Base-by-base conservation (phyloP, 2,329 filamentous ascomycete genomes). In the Blumeriella jaapii region DNA sequence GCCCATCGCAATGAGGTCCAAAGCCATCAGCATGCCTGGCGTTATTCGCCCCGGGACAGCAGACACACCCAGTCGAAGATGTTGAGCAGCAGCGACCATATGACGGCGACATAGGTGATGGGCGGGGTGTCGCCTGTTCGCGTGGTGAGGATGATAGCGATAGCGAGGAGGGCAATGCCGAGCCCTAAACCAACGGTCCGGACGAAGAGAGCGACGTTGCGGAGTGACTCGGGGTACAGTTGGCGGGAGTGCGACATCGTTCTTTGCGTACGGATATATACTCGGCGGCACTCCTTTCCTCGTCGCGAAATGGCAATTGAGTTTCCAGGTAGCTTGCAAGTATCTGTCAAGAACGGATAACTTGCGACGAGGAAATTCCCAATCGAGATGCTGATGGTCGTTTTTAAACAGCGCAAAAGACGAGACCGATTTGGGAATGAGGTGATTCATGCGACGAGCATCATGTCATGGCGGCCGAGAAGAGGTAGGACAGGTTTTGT, bases 101-200 rank as follows among this genome's bases (percentile, higher is more conserved):
- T 39, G 3, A 29, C 25, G 6, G 31, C 36, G 15, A 39, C 31
- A 13, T 39, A 39, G 4, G 36, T 32, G 11, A 34, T 26, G 8
- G 31, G 26, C 6, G 36, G 36, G 4, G 36, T 27, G 31, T 24
- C 36, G 31, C 36, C 36, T 9, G 31, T 34, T 5, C 22, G 17
- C 7, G n/a, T 20, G n/a, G 26, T 29, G 1, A 39, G 7, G 8
- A 34, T 32, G 20, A 39, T 34, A 15, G 36, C 31, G 9, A 45
- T 29, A 16, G 35, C 36, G 5, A 45, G 37, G 11, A 39, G 33
- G 13, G 34, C 34, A 25, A 42, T 38, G 7, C 29, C 22, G 15
- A 45, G n/a, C 5, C 30, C 27, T 5, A 39, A 22, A 5, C 31
- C 36, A 22, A 31, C 14, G 22, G 31, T 34, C 3, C 36, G 31